Conservation (phyloP, 2,329 filamentous ascomycete species). For the Pseudodiploospora longispora region DNA sequence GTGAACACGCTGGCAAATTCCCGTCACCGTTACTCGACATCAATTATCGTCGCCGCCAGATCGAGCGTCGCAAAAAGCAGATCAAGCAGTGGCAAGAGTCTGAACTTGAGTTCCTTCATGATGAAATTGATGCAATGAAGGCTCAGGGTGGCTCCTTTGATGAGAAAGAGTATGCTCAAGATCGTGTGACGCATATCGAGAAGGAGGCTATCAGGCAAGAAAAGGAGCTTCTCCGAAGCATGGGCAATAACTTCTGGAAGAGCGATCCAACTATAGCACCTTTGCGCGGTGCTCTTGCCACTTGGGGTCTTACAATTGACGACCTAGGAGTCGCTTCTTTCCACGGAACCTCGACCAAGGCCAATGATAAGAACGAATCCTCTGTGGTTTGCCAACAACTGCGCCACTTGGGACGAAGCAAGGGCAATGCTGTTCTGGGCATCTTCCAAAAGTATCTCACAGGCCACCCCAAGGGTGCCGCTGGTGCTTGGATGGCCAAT, state of each 20-base stretch:
- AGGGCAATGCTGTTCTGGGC: constrained; percentile 92
- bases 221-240: constrained; percentile 83
- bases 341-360: constrained; percentile 97
- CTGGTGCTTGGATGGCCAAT: constrained; percentile 99
- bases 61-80: constrained; percentile 86
- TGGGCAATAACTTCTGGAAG: constrained; percentile 99
- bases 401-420: constrained; percentile 85
- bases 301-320: constrained; percentile 96
- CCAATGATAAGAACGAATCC: constrained; percentile 99
- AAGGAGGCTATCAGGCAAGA: constrained; percentile 79
- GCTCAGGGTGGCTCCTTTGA: constrained; percentile 65
- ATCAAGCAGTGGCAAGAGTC: constrained; percentile 96
- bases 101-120: constrained; percentile 84
- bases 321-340: constrained; percentile 93
- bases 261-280: constrained; percentile 88
- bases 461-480: constrained; percentile 97
- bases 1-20: constrained; percentile 85
- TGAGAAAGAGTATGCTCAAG: constrained; percentile 76
- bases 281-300: constrained; percentile 88
- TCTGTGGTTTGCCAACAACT: constrained; percentile 96
- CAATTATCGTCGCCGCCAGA: constrained; percentile 91
- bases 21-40: constrained; percentile 94
- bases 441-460: constrained; percentile 99
- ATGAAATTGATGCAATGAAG: constrained; percentile 89
- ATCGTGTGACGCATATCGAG: constrained; percentile 80